Conservation (phyloP, 805 yeast genomes). For the Saccharomycopsis capsularis region DNA sequence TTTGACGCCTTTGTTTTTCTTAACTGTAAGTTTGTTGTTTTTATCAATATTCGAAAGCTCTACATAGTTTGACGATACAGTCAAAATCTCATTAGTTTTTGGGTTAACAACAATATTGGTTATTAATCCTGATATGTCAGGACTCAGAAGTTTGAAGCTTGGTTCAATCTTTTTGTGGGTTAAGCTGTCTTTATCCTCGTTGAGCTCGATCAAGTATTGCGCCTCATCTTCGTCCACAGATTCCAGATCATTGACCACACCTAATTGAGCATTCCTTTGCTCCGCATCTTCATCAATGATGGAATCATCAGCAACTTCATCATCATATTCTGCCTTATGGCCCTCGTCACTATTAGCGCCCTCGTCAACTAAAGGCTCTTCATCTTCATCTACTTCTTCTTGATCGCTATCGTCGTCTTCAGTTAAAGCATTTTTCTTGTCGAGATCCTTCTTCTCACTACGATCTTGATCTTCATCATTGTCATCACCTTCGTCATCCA, state of each 20-base stretch:
- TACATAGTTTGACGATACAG: too few species aligned
- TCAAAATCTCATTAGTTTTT: conserved; percentile 2
- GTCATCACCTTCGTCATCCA: conserved; percentile 6
- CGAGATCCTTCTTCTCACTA: too few species aligned
- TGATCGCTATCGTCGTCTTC: neutral
- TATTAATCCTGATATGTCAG: neutral
- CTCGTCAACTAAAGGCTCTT: too few species aligned
- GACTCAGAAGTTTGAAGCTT: neutral
- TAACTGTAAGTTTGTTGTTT: neutral
- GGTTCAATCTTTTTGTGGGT: conserved; percentile 3
- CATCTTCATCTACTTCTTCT: conserved; percentile 5
- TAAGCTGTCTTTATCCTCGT: neutral
- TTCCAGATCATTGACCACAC: neutral
- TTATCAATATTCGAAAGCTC: neutral
- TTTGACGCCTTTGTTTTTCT: neutral
- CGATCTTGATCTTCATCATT: neutral
- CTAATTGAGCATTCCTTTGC: too few species aligned
- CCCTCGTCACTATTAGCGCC: neutral
- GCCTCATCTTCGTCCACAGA: neutral
- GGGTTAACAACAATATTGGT: conserved; percentile 5
- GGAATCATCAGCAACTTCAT: too few species aligned
- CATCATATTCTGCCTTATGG: too few species aligned
- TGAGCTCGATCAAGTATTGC: neutral
- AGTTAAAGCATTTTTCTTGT: too few species aligned
- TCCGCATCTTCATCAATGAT: too few species aligned